Evolutionary conservation across 2,329 filamentous ascomycete species (phyloP).

Genomic region (Venturiaceae sp.): DNA sequence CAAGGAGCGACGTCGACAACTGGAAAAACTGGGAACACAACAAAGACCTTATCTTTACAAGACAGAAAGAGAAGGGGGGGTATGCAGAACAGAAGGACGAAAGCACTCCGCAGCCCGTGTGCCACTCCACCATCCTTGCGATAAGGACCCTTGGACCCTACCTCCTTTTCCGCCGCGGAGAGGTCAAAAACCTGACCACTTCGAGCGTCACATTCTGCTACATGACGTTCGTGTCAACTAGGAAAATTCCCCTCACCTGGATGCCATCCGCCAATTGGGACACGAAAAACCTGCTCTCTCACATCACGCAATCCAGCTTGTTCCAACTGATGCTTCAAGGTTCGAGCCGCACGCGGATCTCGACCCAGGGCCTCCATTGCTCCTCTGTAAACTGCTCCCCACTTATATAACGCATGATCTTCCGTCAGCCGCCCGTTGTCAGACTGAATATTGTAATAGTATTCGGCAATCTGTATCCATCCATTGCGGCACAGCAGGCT

Average conservation of each 20-base stretch:
- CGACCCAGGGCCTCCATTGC: slow-evolving; percentile 24
- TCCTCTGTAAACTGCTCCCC: slow-evolving; percentile 24
- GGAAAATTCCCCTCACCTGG: slow-evolving; percentile 17
- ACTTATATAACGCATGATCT: slow-evolving; percentile 22
- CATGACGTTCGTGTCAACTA: not conserved
- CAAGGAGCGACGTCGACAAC: too few relatives aligned
- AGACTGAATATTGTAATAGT: slow-evolving; percentile 78
- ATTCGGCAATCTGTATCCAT: slow-evolving; percentile 83
- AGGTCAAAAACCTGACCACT: not conserved
- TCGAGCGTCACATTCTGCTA: not conserved
- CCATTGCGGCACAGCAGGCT: slow-evolving; percentile 63
- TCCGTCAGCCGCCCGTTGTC: slow-evolving; percentile 69
- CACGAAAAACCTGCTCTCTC: slow-evolving; percentile 16
- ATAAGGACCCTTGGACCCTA: too few relatives aligned
- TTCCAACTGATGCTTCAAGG: slow-evolving; percentile 18
- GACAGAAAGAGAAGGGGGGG: not conserved
- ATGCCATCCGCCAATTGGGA: slow-evolving; percentile 28
- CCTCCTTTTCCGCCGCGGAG: too few relatives aligned
- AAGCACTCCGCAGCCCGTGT: too few relatives aligned
- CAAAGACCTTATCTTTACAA: too few relatives aligned
- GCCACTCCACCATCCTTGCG: too few relatives aligned
- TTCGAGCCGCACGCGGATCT: slow-evolving; percentile 22
- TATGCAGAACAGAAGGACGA: not conserved
- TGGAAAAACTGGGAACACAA: too few relatives aligned
- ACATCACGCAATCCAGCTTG: slow-evolving; percentile 23